Percentiles rank a stretch among this genome's conserved stretches.
Evolutionary conservation across 441 rosid species (phyloP).

Genomic region (Capsella rubella): DNA sequence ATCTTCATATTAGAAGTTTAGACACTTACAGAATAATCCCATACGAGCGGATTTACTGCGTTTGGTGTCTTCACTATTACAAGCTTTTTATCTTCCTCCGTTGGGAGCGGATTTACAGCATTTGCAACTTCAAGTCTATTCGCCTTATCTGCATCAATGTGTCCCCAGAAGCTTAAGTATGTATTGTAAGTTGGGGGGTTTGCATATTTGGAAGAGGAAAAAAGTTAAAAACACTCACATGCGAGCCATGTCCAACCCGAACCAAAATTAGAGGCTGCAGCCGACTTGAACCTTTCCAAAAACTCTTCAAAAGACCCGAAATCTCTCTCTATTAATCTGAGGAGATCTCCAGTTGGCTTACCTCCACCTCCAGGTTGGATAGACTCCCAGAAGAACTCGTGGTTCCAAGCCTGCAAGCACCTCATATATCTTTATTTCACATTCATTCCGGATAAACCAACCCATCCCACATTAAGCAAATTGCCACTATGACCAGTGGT

Average conservation of each 20-base stretch:
- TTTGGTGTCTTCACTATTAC: slow-evolving; percentile 83
- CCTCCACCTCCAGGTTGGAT: slow-evolving; percentile 95
- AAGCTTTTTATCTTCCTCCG: slow-evolving; percentile 82
- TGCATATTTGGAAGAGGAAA: not conserved
- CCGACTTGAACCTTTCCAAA: slow-evolving; percentile 59
- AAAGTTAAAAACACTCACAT: slow-evolving; percentile 54
- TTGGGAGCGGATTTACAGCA: slow-evolving; percentile 70
- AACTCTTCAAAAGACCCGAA: slow-evolving; percentile 76
- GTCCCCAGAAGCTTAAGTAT: slow-evolving; percentile 12
- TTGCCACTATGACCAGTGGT: not conserved
- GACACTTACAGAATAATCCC: slow-evolving; percentile 78
- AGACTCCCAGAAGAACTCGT: slow-evolving; percentile 93
- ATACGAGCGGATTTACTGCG: slow-evolving; percentile 89
- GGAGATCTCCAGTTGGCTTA: slow-evolving; percentile 81
- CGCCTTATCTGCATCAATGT: slow-evolving; percentile 66
- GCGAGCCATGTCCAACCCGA: slow-evolving; percentile 99
- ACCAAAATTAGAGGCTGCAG: slow-evolving; percentile 86
- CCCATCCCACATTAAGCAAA: slow-evolving; percentile 16
- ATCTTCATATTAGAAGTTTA: slow-evolving; percentile 5
- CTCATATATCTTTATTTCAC: slow-evolving; percentile 16
- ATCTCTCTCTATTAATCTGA: slow-evolving; percentile 77
- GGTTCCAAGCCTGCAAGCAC: slow-evolving; percentile 84
- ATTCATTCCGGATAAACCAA: slow-evolving; percentile 18
- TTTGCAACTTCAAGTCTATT: slow-evolving; percentile 71
- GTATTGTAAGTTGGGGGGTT: not conserved